Conservation (phyloP, 2,329 filamentous ascomycete species). For the Penicillium sp. region DNA sequence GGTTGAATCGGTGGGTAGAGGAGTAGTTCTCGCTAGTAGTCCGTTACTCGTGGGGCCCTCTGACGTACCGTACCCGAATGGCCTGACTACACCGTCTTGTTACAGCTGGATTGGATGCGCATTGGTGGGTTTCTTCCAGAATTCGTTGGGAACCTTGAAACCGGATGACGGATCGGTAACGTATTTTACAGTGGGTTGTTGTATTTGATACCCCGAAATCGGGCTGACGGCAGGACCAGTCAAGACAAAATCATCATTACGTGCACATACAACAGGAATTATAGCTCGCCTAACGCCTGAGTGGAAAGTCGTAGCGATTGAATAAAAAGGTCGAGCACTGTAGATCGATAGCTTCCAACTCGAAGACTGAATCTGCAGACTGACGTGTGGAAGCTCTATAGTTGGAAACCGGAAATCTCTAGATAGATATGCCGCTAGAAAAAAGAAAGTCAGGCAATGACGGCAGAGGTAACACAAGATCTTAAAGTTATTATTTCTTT, state of each 20-base stretch:
- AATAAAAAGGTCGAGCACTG: too few species aligned
- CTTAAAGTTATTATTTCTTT: too few species aligned
- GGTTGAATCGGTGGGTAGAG: neutral
- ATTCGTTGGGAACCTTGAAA: neutral
- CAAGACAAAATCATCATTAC: neutral
- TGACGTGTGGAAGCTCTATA: too few species aligned
- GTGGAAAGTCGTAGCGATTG: too few species aligned
- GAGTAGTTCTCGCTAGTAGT: neutral
- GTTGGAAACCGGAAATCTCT: too few species aligned
- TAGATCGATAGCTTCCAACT: too few species aligned
- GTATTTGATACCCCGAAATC: neutral
- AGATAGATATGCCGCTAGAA: too few species aligned
- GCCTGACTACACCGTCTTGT: neutral
- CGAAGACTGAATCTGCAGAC: too few species aligned
- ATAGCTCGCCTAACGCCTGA: too few species aligned
- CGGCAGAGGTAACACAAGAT: too few species aligned
- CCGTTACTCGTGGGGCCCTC: neutral
- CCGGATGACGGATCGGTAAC: neutral
- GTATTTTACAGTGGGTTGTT: neutral
- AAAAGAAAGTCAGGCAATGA: too few species aligned
- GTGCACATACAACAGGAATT: neutral
- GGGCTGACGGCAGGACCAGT: neutral
- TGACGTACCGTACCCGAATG: constrained; percentile 1
- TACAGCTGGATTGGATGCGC: neutral
- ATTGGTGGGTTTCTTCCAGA: neutral